Base-by-base conservation (phyloP, 257 asterid species). In the Solanum pennellii region DNA sequence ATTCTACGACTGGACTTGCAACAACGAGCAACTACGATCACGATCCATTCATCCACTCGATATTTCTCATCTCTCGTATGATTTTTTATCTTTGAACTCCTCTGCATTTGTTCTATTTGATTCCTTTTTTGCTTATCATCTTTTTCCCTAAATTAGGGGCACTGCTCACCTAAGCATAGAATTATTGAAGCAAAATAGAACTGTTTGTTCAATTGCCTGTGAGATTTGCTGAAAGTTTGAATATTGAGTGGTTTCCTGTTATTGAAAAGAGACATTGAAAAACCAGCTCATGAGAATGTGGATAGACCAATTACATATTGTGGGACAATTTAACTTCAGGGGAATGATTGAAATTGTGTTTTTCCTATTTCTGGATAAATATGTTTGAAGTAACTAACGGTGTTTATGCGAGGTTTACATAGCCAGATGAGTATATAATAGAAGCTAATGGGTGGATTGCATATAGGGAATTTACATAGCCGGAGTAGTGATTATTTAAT, bases 1-100 rank as follows among this genome's bases (percentile, higher is more conserved):
- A 1, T 97, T 94, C 91, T 97, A 97, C 83, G 98, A 97, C 74
- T 92, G 89, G 92, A 80, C 97, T 39, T 97, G 98, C 94, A 97
- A 90, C 86, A 97, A 97, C 62, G 98, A 95, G 89, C 94, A 92
- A 90, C 94, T 97, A 56, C 95, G 98, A 7, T 12, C 87, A 84
- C 94, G 94, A 45, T 93, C 98, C 31, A 94, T 90, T 89, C 98
- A 97, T 85, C 99, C 99, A 23, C 98, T 97, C 72, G 99, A 97
- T 87, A 66, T 80, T 41, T 92, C 98, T 86, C 95, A 95, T 45
- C 95, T 95, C 74, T 93, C 96, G 99, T 97, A 92, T 82, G 82
- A 33, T 45, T 16, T 12, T 5, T 13, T 12, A n/a, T n/a, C 72
- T 25, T n/a, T 65, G 72, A 59, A 59, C 23, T 65, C 72, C 33